Conservation (phyloP, 805 yeast species). For the Metschnikowia borealis region DNA sequence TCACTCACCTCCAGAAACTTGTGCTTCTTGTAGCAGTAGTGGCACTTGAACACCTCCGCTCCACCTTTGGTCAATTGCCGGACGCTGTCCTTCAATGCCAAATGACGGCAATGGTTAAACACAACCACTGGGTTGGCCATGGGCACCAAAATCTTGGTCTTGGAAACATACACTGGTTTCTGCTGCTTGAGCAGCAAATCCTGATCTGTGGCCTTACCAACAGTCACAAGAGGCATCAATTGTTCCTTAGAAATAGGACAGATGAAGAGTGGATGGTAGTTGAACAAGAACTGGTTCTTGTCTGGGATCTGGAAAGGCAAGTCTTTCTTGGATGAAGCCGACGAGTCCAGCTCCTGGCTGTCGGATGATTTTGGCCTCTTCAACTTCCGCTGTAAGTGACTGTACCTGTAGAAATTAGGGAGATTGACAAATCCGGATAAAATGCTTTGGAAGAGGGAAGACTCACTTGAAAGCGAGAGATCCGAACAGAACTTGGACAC, state of each 20-base stretch:
- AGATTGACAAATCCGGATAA: slow-evolving; percentile 39
- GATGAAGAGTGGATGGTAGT: slow-evolving; percentile 43
- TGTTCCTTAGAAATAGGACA: slow-evolving; percentile 45
- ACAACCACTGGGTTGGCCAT: slow-evolving; percentile 38
- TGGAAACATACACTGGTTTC: slow-evolving; percentile 9
- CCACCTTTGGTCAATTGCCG: slow-evolving; percentile 39
- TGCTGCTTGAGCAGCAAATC: slow-evolving; percentile 12
- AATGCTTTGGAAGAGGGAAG: slow-evolving; percentile 38
- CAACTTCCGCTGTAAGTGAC: slow-evolving; percentile 32
- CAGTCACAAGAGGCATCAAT: slow-evolving; percentile 29
- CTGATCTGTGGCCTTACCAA: slow-evolving; percentile 7
- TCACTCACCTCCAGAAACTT: slow-evolving; percentile 36
- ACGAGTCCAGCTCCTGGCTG: neutral
- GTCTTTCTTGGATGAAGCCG: slow-evolving; percentile 26
- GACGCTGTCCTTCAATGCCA: slow-evolving; percentile 40
- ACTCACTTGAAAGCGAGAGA: slow-evolving; percentile 35
- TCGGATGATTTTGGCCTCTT: slow-evolving; percentile 8
- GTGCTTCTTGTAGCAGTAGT: slow-evolving; percentile 44
- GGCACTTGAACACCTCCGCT: slow-evolving; percentile 39
- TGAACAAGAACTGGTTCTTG: slow-evolving; percentile 35
- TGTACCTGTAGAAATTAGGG: slow-evolving; percentile 42
- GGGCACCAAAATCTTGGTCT: slow-evolving; percentile 12
- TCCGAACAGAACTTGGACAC: slow-evolving; percentile 37
- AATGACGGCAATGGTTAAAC: slow-evolving; percentile 38
- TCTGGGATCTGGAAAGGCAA: slow-evolving; percentile 42